Percentiles rank a stretch among this genome's conserved stretches.
phyloP scores from a whole-genome alignment of 176 grass and related monocot genomes.

The Urochloa ruziziensis region DNA sequence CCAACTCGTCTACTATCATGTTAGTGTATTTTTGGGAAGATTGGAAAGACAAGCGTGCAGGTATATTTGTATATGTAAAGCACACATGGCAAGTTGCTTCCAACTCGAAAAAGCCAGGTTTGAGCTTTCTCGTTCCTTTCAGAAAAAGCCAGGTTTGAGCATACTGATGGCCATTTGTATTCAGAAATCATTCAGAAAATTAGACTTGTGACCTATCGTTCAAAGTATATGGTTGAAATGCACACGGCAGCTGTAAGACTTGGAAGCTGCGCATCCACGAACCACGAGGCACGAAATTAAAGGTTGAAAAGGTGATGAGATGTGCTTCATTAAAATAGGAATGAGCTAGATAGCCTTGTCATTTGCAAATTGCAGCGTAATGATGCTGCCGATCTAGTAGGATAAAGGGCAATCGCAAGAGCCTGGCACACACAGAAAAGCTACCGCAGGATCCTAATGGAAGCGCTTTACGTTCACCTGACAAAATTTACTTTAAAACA shows the following conservation, averaged over 20 bases:
- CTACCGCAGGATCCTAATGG: constrained; percentile 13
- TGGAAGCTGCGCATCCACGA: not conserved
- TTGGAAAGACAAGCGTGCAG: no score
- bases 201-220: no score
- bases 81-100: not conserved
- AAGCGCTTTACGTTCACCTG: constrained; percentile 43
- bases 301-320: not conserved
- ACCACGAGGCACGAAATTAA: not conserved
- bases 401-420: constrained; percentile 36
- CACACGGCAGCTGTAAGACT: not conserved
- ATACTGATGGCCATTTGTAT: no score
- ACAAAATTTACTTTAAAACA: not conserved
- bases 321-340: not conserved
- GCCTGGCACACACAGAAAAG: constrained; percentile 17
- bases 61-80: not conserved
- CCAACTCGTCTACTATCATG: no score
- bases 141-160: no score
- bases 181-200: no score
- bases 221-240: not conserved
- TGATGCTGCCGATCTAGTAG: constrained; percentile 30
- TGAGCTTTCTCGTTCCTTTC: not conserved
- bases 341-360: constrained; percentile 12
- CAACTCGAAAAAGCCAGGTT: not conserved
- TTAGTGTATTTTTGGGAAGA: no score
- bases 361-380: constrained; percentile 29